Base-by-base conservation (phyloP, 73 alveolate species). In the Uronychia setigera region DNA sequence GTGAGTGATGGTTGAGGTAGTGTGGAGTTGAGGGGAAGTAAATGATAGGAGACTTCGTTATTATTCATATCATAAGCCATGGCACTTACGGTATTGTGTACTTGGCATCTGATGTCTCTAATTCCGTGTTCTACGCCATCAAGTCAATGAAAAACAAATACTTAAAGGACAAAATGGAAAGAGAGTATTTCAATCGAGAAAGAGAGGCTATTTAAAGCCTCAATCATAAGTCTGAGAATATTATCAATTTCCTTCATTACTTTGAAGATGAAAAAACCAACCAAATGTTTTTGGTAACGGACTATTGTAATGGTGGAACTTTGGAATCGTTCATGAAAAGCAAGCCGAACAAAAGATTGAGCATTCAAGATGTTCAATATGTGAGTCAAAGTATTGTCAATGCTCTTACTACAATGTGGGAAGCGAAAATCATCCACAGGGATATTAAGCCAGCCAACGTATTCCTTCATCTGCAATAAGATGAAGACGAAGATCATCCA, bases 1-100 rank as follows among this genome's bases (percentile, higher is more conserved):
- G n/a, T n/a, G n/a, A 46, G 67, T 46, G 67, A 46, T 46, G 67
- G 67, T 46, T 46, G 67, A 46, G 67, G 67, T 46, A 46, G 67
- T 46, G 67, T 46, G 67, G 67, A 46, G 67, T 46, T 5, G 5
- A 11, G 5, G 67, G 67, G 67, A n/a, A n/a, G n/a, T n/a, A n/a
- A n/a, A n/a, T n/a, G n/a, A n/a, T n/a, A n/a, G n/a, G 67, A 46
- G 67, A 46, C 67, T 46, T 11, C 67, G 19, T 19, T 46, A 19
- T 46, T 5, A 5, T 46, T 19, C 5, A 46, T 11, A 19, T 11
- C n/a, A 46, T 46, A 5, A 11, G n/a, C 5, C 19, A 5, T 11
- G 67, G 67, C n/a, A 11, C 67, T 19, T 46, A 11, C 19, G 67
- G 67, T 11, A 19, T 46, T 11, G 67, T 46, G n/a, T 46, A 46